Percentiles rank a stretch among this genome's conserved stretches.
These are phyloP conservation scores for Craterostigma plantagineum DNA, from an alignment of 257 asterid genomes.

Conservation along the genomic window DNA sequence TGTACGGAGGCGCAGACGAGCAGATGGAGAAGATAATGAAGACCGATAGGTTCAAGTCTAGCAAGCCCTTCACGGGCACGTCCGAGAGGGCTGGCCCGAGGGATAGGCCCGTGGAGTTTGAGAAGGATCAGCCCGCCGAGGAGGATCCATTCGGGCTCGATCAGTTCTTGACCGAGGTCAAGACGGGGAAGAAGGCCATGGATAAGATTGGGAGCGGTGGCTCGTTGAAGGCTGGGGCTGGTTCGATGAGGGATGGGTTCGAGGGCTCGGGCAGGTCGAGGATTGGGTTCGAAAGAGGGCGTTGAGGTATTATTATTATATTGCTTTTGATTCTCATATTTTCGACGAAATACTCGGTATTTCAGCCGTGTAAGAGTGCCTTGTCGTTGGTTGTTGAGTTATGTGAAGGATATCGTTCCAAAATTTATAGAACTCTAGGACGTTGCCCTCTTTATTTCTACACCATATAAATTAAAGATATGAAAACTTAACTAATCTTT, in stretches of 20 bases:
- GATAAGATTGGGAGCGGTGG: slow-evolving; percentile 57
- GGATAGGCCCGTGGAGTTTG: slow-evolving; percentile 74
- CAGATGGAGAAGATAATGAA: slow-evolving; percentile 74
- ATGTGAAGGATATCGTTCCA: no score
- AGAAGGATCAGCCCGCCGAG: slow-evolving; percentile 42
- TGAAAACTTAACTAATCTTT: no score
- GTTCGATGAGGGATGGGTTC: slow-evolving; percentile 33
- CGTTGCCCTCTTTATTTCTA: no score
- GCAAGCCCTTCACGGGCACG: slow-evolving; percentile 58
- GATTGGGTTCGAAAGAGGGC: slow-evolving; percentile 22
- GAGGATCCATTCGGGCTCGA: slow-evolving; percentile 90
- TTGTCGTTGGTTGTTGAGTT: no score
- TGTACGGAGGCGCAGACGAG: slow-evolving; percentile 85
- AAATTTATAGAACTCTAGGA: no score
- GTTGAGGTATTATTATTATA: no score
- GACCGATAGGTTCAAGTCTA: slow-evolving; percentile 71
- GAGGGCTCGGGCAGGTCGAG: slow-evolving; percentile 29
- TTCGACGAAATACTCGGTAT: no score
- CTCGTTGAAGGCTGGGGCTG: slow-evolving; percentile 34
- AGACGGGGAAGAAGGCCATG: slow-evolving; percentile 74
- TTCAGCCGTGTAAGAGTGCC: no score
- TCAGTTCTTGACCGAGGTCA: slow-evolving; percentile 76
- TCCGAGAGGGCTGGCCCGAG: slow-evolving; percentile 53
- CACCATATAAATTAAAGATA: no score
- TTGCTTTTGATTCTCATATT: no score